A percentile compares a stretch with the other conserved stretches of the same genome.
phyloP scores from a whole-genome alignment of 768 basidiomycete species.

The Termitomyces sp. region DNA sequence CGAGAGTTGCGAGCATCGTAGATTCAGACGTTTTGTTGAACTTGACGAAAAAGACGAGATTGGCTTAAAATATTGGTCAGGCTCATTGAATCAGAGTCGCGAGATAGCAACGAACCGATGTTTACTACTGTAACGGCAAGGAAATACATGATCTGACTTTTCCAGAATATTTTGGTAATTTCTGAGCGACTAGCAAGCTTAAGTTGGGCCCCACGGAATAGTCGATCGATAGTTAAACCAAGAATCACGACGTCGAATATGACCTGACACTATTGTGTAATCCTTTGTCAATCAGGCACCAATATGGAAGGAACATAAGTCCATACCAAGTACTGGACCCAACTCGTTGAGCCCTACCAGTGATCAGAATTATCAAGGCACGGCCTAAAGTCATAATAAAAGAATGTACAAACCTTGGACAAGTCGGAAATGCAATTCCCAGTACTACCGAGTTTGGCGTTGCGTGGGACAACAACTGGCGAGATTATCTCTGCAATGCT shows the following conservation, averaged over 20 bases:
- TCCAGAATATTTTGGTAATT: conserved; percentile 17
- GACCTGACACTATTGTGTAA: conserved; percentile 12
- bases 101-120: conserved; percentile 9
- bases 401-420: conserved; percentile 9
- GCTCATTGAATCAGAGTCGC: background rate
- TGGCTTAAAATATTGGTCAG: conserved; percentile 7
- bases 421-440: conserved; percentile 17
- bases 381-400: background rate
- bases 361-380: background rate
- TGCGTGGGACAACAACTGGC: conserved; percentile 16
- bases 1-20: conserved; percentile 18
- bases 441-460: conserved; percentile 11
- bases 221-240: conserved; percentile 13
- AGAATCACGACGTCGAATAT: conserved; percentile 16
- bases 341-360: conserved; percentile 15
- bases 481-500: conserved; percentile 15
- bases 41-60: conserved; percentile 17
- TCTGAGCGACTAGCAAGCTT: conserved; percentile 13
- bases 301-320: too few relatives aligned
- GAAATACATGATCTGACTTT: conserved; percentile 19
- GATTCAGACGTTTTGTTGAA: conserved; percentile 15
- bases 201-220: conserved; percentile 15
- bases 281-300: background rate
- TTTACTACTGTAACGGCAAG: conserved; percentile 15
- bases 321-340: conserved; percentile 17